These are phyloP conservation scores for Penicillium dipodomyicola DNA, from an alignment of 495 filamentous ascomycete genomes.

Conservation along the genomic window DNA sequence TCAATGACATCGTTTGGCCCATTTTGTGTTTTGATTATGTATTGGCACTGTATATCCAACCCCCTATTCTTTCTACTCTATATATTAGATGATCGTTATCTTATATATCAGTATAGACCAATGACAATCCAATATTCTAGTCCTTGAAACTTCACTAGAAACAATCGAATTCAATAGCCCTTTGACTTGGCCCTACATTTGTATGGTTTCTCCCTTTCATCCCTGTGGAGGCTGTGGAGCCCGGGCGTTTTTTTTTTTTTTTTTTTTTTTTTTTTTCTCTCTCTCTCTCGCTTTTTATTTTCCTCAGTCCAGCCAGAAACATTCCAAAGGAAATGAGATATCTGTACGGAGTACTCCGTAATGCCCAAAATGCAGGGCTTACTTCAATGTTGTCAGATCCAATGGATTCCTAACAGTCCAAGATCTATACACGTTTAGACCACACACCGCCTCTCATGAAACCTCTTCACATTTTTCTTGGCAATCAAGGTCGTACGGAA, in stretches of 20 bases:
- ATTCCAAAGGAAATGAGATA: background rate
- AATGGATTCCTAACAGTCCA: no score
- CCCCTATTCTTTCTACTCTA: slow-evolving; percentile 2
- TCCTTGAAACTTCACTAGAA: slow-evolving; percentile 4
- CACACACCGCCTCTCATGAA: slow-evolving; percentile 3
- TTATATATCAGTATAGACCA: background rate
- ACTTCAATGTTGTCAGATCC: slow-evolving; percentile 4
- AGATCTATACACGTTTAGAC: background rate
- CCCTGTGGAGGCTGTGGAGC: slow-evolving; percentile 10
- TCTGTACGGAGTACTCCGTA: no score
- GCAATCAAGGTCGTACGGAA: background rate
- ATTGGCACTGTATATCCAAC: background rate
- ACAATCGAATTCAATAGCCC: slow-evolving; percentile 12
- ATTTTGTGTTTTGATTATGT: background rate
- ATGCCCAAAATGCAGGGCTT: background rate
- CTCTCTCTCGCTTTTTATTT: background rate
- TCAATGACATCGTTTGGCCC: slow-evolving; percentile 2
- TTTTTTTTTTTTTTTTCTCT: background rate
- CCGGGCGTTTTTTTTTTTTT: background rate
- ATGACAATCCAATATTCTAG: background rate
- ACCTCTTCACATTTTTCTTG: background rate
- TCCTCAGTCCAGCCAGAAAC: background rate
- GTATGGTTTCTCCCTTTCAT: slow-evolving; percentile 10
- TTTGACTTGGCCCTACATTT: slow-evolving; percentile 1
- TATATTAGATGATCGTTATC: slow-evolving; percentile 4